Base-by-base conservation (phyloP, 345 rosid genomes). In the Brassica carinata region DNA sequence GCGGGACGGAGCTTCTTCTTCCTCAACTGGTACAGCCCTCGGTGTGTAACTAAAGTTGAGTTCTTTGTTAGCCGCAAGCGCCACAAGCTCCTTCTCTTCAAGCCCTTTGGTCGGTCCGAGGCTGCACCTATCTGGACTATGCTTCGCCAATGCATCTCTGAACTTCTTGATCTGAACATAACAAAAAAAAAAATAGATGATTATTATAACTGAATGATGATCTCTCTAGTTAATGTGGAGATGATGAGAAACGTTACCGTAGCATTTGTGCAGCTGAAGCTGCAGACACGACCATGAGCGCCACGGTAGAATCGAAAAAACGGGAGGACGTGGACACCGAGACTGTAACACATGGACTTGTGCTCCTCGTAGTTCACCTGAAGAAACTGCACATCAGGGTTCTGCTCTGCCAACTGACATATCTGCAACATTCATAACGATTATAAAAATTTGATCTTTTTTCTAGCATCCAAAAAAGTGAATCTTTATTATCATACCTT, bases 261-360 rank as follows among this genome's bases (percentile, higher is more conserved):
- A 69, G 99, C 98, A 87, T 90, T 92, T 43, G 99, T 93, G 73
- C 97, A 93, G 87, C 99, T 96, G 79, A 93, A 96, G 86, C 98
- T 92, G 84, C 98, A 93, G 34, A 96, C 69, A 70, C 96, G 96
- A 66, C 99, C 98, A 5, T 90, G 91, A 81, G 97, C 88, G 6
- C 98, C 96, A 34, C 98, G 79, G 79, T 92, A 96, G 68, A 96
- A 89, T 68, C 98, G 83, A 80, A 96, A 96, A 83, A 96, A 96
- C 0, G 97, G 98, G 18, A 96, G 86, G 27, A 93, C 98, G 64
- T 96, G 98, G 15, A 96, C 97, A 77, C 91, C 90, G 31, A 96
- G 96, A 82, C 96, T 93, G 55, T 90, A 90, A 76, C 97, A 93
- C 99, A 96, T 93, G 67, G 99, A 93, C 81, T 89, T 96, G 36